Percentiles rank a stretch among this genome's conserved stretches.
Evolutionary conservation across 1,284 basidiomycete species (phyloP).

Genomic region (Microbotryum violaceum): DNA sequence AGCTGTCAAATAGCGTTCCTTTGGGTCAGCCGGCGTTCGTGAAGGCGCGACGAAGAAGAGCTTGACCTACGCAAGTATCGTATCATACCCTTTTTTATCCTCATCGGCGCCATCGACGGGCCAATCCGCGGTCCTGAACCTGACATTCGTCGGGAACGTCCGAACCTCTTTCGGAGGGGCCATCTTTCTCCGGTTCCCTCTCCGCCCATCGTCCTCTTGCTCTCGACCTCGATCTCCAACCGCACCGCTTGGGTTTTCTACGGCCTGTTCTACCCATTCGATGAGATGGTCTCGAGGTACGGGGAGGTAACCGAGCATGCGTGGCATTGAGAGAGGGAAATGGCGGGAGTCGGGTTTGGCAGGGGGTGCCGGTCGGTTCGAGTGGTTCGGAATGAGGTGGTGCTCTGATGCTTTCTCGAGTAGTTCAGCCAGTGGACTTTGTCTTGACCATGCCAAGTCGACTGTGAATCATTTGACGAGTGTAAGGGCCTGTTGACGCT

Average conservation of each 20-base stretch:
- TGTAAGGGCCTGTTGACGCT: neutral
- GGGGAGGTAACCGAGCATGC: conserved; percentile 62
- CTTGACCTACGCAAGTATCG: conserved; percentile 59
- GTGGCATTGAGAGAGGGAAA: conserved; percentile 65
- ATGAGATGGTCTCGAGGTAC: conserved; percentile 44
- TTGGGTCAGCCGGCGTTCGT: no score
- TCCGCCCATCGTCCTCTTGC: conserved; percentile 1
- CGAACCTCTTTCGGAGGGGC: conserved; percentile 12
- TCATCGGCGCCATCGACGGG: conserved; percentile 51
- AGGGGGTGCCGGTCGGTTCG: conserved; percentile 30
- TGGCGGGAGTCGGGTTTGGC: conserved; percentile 39
- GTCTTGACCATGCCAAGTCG: conserved; percentile 31
- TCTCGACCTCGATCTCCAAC: conserved; percentile 29
- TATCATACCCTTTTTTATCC: conserved; percentile 57
- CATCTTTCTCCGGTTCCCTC: conserved; percentile 21
- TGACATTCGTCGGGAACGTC: conserved; percentile 63
- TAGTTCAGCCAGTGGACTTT: conserved; percentile 22
- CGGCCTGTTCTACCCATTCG: no score
- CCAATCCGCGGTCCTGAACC: conserved; percentile 65
- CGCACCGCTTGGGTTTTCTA: conserved; percentile 28
- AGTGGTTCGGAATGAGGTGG: conserved; percentile 2
- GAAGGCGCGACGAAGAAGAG: neutral
- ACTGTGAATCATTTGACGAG: conserved; percentile 1
- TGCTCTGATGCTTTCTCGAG: conserved; percentile 47
- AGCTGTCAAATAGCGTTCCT: conserved; percentile 46